Percentiles rank a stretch among this genome's conserved stretches.
These are phyloP conservation scores for Tricholoma sp. DNA, from an alignment of 768 basidiomycete species.

Conservation along the genomic window DNA sequence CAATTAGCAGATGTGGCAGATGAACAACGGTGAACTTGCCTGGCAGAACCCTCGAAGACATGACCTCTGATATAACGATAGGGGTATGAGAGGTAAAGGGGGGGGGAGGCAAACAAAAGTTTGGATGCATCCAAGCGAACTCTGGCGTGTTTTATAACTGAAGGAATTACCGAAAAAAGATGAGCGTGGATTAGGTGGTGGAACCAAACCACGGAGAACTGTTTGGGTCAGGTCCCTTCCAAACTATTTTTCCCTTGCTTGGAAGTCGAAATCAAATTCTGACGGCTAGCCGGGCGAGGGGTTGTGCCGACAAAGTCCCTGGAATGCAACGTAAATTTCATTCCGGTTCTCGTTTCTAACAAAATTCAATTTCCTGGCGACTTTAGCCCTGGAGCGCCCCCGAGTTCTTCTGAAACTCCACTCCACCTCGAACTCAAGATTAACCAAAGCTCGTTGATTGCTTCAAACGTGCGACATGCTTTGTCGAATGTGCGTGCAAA, in stretches of 20 bases:
- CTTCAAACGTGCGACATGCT: background rate
- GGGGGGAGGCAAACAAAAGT: background rate
- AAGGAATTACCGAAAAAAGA: conserved; percentile 4
- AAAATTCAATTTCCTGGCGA: no score
- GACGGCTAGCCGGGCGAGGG: background rate
- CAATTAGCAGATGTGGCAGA: background rate
- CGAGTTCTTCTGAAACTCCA: no score
- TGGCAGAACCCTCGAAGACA: conserved; percentile 20
- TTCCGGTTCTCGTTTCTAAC: no score
- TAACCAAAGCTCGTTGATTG: background rate
- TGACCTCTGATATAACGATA: background rate
- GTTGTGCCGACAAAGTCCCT: background rate
- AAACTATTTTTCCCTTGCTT: background rate
- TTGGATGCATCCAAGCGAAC: background rate
- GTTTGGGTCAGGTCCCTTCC: background rate
- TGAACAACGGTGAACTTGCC: conserved; percentile 17
- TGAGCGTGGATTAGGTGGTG: background rate
- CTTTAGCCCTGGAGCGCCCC: no score
- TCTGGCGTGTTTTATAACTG: conserved; percentile 9
- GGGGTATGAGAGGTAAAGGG: background rate
- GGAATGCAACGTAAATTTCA: background rate
- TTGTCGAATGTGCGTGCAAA: background rate
- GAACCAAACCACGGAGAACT: background rate
- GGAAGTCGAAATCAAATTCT: background rate
- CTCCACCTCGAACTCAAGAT: background rate